phyloP scores from a whole-genome alignment of 23 red algal genomes.

The Rhodosorus marinus region DNA sequence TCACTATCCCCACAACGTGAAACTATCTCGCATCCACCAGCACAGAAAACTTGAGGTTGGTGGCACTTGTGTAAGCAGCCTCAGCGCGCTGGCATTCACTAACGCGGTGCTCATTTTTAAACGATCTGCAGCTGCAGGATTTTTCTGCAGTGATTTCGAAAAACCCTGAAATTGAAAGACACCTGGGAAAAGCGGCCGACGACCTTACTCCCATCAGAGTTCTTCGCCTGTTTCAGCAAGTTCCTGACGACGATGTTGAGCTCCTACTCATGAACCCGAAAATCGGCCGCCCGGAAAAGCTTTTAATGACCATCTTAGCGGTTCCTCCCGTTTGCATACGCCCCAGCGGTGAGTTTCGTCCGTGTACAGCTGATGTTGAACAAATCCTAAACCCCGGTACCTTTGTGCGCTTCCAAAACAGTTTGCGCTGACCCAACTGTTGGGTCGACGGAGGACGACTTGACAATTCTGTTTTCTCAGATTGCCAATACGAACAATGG shows the following conservation, averaged over 20 bases:
- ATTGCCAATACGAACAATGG: conserved; percentile 57
- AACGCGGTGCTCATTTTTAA: too few relatives aligned
- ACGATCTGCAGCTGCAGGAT: not conserved
- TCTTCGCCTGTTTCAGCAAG: conserved; percentile 41
- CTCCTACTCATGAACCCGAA: conserved; percentile 74
- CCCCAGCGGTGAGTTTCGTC: too few relatives aligned
- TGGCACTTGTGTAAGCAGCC: too few relatives aligned
- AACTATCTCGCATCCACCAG: too few relatives aligned
- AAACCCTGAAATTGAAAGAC: conserved; percentile 40
- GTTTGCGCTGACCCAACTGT: conserved; percentile 66
- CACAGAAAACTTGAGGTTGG: too few relatives aligned
- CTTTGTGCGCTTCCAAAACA: too few relatives aligned
- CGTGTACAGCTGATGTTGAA: too few relatives aligned
- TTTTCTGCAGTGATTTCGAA: not conserved
- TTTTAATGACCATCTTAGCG: conserved; percentile 56
- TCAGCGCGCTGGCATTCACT: too few relatives aligned
- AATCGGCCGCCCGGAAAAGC: conserved; percentile 50
- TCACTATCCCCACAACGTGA: conserved; percentile 50
- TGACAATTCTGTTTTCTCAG: conserved; percentile 78
- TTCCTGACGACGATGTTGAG: conserved; percentile 46
- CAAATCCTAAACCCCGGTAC: too few relatives aligned
- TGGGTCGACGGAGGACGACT: conserved; percentile 88
- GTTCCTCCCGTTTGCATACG: conserved; percentile 93
- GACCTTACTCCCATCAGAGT: conserved; percentile 65
- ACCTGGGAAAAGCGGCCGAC: conserved; percentile 47